Evolutionary conservation across 306 rosid genomes (phyloP).

Genomic region (Malus fusca): DNA sequence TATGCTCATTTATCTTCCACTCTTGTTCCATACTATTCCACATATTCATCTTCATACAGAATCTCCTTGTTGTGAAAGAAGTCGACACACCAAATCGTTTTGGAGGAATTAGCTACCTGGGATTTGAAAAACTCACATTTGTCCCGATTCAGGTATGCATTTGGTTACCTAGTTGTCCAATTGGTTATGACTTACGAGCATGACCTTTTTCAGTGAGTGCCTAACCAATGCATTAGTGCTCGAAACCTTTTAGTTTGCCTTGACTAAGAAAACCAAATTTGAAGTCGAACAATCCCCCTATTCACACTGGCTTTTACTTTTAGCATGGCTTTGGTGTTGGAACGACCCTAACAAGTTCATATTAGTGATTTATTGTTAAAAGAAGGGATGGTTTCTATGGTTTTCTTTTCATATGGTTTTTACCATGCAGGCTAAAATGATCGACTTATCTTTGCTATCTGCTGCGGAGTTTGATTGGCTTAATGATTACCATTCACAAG

Average conservation of each 20-base stretch:
- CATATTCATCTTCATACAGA: constrained; percentile 47
- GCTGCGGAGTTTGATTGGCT: constrained; percentile 67
- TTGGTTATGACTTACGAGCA: background rate
- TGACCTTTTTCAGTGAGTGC: background rate
- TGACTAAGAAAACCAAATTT: background rate
- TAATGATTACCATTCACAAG: constrained; percentile 71
- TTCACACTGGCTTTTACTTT: background rate
- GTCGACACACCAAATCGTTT: constrained; percentile 66
- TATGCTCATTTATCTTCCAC: background rate
- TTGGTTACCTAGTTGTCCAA: background rate
- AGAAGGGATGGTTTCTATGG: background rate
- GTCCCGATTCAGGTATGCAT: constrained; percentile 80
- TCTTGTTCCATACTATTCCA: constrained; percentile 8
- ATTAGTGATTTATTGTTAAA: background rate
- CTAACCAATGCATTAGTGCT: background rate
- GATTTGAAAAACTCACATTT: constrained; percentile 85
- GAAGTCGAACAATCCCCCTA: background rate
- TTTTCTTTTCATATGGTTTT: constrained; percentile 9
- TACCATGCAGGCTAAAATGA: constrained; percentile 67
- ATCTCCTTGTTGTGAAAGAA: constrained; percentile 64
- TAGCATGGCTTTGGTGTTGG: background rate
- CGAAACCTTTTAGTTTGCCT: background rate
- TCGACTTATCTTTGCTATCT: constrained; percentile 71
- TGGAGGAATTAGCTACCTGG: constrained; percentile 74
- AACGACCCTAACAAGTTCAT: background rate